Base-by-base conservation (phyloP, 768 basidiomycete species). In the Amanita subjunquillea region DNA sequence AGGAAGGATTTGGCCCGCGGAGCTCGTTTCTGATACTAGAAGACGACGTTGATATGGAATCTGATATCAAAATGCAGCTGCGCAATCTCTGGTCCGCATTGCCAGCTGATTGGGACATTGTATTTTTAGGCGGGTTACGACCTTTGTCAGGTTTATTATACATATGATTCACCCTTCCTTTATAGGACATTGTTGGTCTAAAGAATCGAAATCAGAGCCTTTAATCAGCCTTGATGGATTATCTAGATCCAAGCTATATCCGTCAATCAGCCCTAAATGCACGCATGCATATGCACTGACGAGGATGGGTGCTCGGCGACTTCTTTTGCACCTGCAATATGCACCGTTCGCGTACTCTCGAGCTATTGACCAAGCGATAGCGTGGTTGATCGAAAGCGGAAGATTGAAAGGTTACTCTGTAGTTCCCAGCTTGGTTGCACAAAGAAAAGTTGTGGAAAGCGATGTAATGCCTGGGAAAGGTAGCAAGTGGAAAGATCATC, bases 1-100 rank as follows among this genome's bases (percentile, higher is more conserved):
- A 59, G 40, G 32, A 54, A 4, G 36, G 61, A 51, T 44, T 54
- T 27, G 42, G 61, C 13, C 48, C 45, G 3, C 58, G 68, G 52
- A 70, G 70, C 8, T 68, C 76, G 2, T 69, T 72, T 0, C 53
- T 88, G 7, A 71, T 89, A n/a, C 68, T 88, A 6, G 87, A 89
- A 64, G 88, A 89, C 60, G 88, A 90, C 56, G 68, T 90, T 8
- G 84, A 90, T 60, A 82, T 88, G 78, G 87, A 90, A 66, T 69
- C 63, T 29, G 78, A 87, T 57, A 74, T 85, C 10, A 57, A 66
- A 4, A 50, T 59, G 13, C 73, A 76, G 25, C 60, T 75, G 17
- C 49, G 20, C 32, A 37, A 51, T n/a, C 56, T 84, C 37, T 85
- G 82, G 83, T 48, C 55, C 3, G 61, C 63, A 7, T 62, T 89